These are phyloP conservation scores for Nelumbo lutea DNA, from an alignment of 164 flowering plant genomes.

Conservation along the genomic window DNA sequence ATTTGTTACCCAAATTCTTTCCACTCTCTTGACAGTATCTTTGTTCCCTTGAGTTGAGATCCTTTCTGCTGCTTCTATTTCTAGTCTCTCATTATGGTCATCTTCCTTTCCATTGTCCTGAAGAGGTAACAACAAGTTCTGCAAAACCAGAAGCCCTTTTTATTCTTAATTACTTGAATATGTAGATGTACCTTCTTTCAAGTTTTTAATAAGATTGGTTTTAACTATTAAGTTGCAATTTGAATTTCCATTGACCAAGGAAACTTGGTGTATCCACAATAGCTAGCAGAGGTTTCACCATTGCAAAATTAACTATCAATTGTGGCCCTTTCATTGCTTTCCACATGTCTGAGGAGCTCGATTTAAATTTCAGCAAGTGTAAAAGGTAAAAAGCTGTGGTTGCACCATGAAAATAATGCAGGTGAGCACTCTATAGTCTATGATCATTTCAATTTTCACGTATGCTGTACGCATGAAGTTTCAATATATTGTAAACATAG, in stretches of 20 bases:
- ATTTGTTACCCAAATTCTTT: conserved; percentile 2
- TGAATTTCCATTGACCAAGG: no score
- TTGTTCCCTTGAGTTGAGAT: not conserved
- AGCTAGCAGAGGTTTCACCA: no score
- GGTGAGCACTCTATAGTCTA: no score
- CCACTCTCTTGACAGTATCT: not conserved
- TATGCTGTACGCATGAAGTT: no score
- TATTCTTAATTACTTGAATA: not conserved
- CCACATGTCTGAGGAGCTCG: no score
- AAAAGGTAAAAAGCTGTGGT: not conserved
- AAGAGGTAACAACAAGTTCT: conserved; percentile 3
- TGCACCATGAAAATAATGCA: not conserved
- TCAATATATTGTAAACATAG: not conserved
- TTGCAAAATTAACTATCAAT: no score
- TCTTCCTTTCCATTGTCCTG: not conserved
- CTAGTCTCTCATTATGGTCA: not conserved
- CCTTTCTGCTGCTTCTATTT: not conserved
- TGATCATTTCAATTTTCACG: no score
- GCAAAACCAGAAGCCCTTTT: not conserved
- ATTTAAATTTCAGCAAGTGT: not conserved
- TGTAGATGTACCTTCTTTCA: no score
- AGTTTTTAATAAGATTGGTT: not conserved
- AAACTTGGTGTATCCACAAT: no score
- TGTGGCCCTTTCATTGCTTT: no score
- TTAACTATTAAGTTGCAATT: no score